These are phyloP conservation scores for Curvularia eragrostidis DNA, from an alignment of 2,329 filamentous ascomycete genomes.

Conservation along the genomic window DNA sequence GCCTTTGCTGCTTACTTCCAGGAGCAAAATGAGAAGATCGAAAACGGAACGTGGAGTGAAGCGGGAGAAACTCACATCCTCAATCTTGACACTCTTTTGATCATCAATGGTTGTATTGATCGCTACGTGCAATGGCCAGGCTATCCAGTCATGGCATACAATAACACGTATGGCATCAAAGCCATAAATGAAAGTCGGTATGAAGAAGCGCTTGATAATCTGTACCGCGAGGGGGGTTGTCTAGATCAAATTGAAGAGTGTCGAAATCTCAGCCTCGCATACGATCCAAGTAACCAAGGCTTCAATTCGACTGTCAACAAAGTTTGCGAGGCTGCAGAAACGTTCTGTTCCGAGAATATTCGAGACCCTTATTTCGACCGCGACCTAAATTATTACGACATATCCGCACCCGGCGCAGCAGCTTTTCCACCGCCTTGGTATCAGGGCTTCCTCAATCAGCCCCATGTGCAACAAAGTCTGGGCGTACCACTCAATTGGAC, in stretches of 20 bases:
- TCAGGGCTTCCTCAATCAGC: conserved; percentile 63
- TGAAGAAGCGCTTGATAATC: conserved; percentile 54
- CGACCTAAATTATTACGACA: conserved; percentile 64
- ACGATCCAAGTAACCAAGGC: conserved; percentile 58
- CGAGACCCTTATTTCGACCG: conserved; percentile 54
- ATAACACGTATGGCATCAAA: conserved; percentile 66
- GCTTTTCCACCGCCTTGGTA: conserved; percentile 52
- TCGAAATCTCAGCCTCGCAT: conserved; percentile 53
- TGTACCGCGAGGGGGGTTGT: conserved; percentile 59
- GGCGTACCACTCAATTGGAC: conserved; percentile 68
- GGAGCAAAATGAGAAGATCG: conserved; percentile 63
- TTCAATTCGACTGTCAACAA: conserved; percentile 48
- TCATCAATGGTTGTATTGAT: conserved; percentile 65
- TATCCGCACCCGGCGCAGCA: conserved; percentile 59
- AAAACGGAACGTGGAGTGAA: conserved; percentile 46
- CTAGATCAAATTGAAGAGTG: conserved; percentile 62
- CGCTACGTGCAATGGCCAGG: conserved; percentile 56
- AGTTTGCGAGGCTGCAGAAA: conserved; percentile 54
- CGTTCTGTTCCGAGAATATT: conserved; percentile 55
- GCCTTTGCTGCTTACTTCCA: conserved; percentile 64
- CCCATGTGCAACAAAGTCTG: conserved; percentile 60
- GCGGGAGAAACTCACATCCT: conserved; percentile 47
- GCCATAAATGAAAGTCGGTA: conserved; percentile 58
- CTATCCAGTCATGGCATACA: conserved; percentile 60
- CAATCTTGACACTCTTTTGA: conserved; percentile 60